These are phyloP conservation scores for Trametes cinnabarina DNA, from an alignment of 768 basidiomycete genomes.

Conservation along the genomic window DNA sequence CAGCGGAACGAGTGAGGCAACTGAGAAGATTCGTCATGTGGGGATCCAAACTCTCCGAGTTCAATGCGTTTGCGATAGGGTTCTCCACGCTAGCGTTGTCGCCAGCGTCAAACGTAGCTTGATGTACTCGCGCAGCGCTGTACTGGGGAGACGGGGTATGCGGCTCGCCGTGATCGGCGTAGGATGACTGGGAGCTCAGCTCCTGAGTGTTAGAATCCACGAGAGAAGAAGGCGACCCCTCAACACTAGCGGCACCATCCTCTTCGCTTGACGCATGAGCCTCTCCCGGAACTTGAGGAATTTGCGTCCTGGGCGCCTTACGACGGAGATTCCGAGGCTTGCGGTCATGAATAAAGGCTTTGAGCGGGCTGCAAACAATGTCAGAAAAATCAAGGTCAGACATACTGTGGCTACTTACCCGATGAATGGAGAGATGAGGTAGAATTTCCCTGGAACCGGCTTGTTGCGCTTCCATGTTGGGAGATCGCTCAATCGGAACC, in stretches of 20 bases:
- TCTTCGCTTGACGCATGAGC: slow-evolving; percentile 30
- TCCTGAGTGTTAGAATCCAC: slow-evolving; percentile 43
- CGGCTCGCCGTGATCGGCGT: slow-evolving; percentile 56
- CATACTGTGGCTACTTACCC: slow-evolving; percentile 39
- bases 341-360: slow-evolving; percentile 62
- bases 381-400: not conserved
- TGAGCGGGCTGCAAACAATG: slow-evolving; percentile 48
- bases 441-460: slow-evolving; percentile 75
- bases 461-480: slow-evolving; percentile 90
- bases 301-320: slow-evolving; percentile 33
- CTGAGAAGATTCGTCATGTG: slow-evolving; percentile 65
- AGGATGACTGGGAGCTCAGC: slow-evolving; percentile 67
- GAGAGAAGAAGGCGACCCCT: slow-evolving; percentile 30
- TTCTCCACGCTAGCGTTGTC: slow-evolving; percentile 35
- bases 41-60: slow-evolving; percentile 51
- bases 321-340: slow-evolving; percentile 51
- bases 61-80: slow-evolving; percentile 27
- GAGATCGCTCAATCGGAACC: slow-evolving; percentile 87
- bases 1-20: slow-evolving; percentile 4
- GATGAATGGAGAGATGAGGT: slow-evolving; percentile 94
- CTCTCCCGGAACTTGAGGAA: slow-evolving; percentile 17
- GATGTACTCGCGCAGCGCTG: slow-evolving; percentile 39
- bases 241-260: slow-evolving; percentile 19
- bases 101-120: slow-evolving; percentile 28
- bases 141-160: slow-evolving; percentile 65